phyloP scores from a whole-genome alignment of 371 early-diverging fungal genomes.

The Circinella umbellata region DNA sequence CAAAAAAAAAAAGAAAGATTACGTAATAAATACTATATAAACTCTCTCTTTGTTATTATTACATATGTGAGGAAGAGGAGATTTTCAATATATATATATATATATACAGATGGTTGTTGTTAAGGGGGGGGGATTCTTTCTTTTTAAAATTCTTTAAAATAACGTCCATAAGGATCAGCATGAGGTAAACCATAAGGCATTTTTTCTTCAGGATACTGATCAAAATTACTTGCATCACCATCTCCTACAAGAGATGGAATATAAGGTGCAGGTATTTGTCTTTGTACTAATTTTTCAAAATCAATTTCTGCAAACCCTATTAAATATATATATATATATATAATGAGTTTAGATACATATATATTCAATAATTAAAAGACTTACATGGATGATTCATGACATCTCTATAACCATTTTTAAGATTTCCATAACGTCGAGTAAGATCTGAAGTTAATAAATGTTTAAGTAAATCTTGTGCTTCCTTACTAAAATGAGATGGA shows the following conservation, averaged over 20 bases:
- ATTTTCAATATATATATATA: too few species aligned
- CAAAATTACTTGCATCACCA: constrained; percentile 95
- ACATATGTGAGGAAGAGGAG: too few species aligned
- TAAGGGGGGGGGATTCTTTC: too few species aligned
- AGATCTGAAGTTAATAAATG: constrained; percentile 85
- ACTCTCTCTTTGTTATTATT: too few species aligned
- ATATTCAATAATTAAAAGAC: constrained; percentile 56
- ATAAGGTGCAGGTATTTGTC: constrained; percentile 85
- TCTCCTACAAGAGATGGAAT: constrained; percentile 77
- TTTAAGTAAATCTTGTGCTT: constrained; percentile 88
- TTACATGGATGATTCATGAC: constrained; percentile 78
- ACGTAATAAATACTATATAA: too few species aligned
- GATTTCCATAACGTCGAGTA: constrained; percentile 89
- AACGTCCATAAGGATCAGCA: constrained; percentile 30
- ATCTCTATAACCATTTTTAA: constrained; percentile 80
- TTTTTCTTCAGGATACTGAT: constrained; percentile 83
- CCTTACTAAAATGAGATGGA: constrained; percentile 82
- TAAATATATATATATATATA: neutral
- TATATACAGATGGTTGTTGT: too few species aligned
- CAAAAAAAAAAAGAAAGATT: too few species aligned
- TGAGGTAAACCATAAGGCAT: constrained; percentile 56
- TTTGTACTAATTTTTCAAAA: constrained; percentile 77
- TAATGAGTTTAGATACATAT: neutral
- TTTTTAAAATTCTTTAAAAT: constrained; percentile 37
- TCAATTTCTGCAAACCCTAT: constrained; percentile 89